Evolutionary conservation across 2,329 filamentous ascomycete species (phyloP), one percentile per base, ranked within the genome.

Genomic region (Dothistroma septosporum): DNA sequence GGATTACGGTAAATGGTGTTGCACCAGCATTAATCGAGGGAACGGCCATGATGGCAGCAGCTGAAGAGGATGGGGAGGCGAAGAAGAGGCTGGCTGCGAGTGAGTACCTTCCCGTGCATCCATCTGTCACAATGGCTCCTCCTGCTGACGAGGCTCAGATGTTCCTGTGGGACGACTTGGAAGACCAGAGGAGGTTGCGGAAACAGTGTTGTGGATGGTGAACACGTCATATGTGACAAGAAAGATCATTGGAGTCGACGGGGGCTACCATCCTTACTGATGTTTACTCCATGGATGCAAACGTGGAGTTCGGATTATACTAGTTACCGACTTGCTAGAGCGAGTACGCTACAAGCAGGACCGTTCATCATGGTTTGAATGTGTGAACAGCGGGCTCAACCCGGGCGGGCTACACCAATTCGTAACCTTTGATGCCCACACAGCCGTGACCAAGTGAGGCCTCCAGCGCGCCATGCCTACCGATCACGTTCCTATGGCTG

Each of bases 1-100:
- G 78, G 12, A 73, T 82, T 47, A 79, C 77, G 19, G 77, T 80
- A 0, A 82, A 82, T 65, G 78, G 77, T 37, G 75, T 81, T 14
- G 79, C 79, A 19, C 79, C 79, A 9, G 79, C 79, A 9, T 65
- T 80, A 68, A 73, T 78, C 37, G 72, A 73, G 14, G 67, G 62
- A 44, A 80, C 79, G 19, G 73, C 72, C 16, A 80, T 82, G 78
- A 68, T 81, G 61, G 64, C 62, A 19, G 48, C 52, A 22, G 74
- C 74, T 9, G 73, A 70, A 16, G 69, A 72, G 49, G 70, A 61
- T 16, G 73, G 31, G 21, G 50, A 75, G 54, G 72, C 72, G 47
- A 61, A 61, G 47, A 60, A 60, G 57, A 60, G 22, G 65, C 58
- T 76, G 57, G 71, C 68, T 24, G 67, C 70, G 52, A 74, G 74